Evolutionary conservation across 1,284 basidiomycete species (phyloP), one percentile per base, ranked within the genome.

Genomic region (Sphagnurus paluster): DNA sequence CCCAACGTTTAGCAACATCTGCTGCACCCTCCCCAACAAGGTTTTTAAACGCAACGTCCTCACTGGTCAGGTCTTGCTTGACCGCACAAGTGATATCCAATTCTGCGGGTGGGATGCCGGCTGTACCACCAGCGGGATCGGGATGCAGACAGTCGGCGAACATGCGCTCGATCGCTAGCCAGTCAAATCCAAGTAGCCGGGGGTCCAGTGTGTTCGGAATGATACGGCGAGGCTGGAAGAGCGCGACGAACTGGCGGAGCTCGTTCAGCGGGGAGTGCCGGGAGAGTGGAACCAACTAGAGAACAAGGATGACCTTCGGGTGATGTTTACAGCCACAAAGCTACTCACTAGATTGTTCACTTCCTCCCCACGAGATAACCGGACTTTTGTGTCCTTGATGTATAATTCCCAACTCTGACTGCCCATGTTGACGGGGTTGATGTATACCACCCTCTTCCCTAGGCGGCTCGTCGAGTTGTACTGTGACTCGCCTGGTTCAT

Each of bases 201-300:
- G 83, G 79, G 21, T 84, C 74, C 5, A 95, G 75, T 0, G 88
- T 88, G 57, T 94, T 95, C 0, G 92, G 93, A 1, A 90, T 77
- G 1, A 96, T 65, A 2, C 77, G 71, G 16, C 68, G 73, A 0
- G 93, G 93, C 17, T 76, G 77, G 65, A 98, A 96, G 8, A 93
- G 70, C 0, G 76, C 68, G 10, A 95, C 90, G 40, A 97, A 87
- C 2, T 72, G 67, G 51, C 83, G 82, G 1, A 98, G 75, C 60
- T 98, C 94, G 0, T 90, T 88, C 1, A 95, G 75, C 0, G 88
- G 76, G 0, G 92, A 94, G 59, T 97, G 94, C 0, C 94, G 80
- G 3, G 84, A 82, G 1, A 96, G 71, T 0, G 93, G 90, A 0
- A 91, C 84, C 3, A 90, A 75, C 92, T 94, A 24, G 14, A 8